A percentile compares a stretch with the other conserved stretches of the same genome.
These are phyloP conservation scores for Peterozyma toletana DNA, from an alignment of 805 yeast genomes.

Conservation along the genomic window DNA sequence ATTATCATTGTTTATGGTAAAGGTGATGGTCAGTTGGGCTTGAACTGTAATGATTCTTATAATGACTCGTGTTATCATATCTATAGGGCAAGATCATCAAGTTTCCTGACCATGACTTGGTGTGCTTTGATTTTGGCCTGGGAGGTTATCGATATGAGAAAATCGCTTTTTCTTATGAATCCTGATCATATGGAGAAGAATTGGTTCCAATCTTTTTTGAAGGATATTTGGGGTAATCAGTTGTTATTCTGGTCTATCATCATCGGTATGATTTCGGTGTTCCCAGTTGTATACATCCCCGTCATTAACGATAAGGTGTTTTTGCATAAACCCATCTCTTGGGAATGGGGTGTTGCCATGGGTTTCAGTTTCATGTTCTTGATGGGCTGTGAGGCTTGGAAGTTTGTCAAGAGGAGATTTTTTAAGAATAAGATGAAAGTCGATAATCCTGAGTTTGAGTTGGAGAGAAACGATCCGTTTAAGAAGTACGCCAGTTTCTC, in stretches of 20 bases:
- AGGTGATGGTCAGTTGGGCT: conserved; percentile 61
- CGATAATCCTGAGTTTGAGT: conserved; percentile 55
- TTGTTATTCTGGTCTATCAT: too few relatives aligned
- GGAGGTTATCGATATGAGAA: too few relatives aligned
- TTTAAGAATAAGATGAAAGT: conserved; percentile 33
- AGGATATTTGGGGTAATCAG: too few relatives aligned
- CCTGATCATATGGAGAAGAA: too few relatives aligned
- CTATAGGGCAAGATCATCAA: conserved; percentile 67
- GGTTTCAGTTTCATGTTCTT: conserved; percentile 54
- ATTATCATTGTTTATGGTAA: conserved; percentile 59
- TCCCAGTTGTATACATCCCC: too few relatives aligned
- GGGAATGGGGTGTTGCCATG: conserved; percentile 76
- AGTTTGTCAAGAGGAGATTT: conserved; percentile 54
- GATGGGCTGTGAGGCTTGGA: conserved; percentile 58
- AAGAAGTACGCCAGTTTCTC: conserved; percentile 55
- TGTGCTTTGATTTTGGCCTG: too few relatives aligned
- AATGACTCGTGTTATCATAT: conserved; percentile 49
- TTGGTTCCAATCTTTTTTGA: too few relatives aligned
- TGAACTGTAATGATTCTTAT: conserved; percentile 48
- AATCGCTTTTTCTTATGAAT: too few relatives aligned
- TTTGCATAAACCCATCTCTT: conserved; percentile 60
- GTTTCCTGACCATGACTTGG: conserved; percentile 70
- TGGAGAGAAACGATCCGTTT: conserved; percentile 58
- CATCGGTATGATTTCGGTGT: too few relatives aligned
- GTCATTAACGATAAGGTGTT: conserved; percentile 73